These are phyloP conservation scores for Fusarium vanettenii DNA, from an alignment of 2,329 filamentous ascomycete species.

Conservation along the genomic window DNA sequence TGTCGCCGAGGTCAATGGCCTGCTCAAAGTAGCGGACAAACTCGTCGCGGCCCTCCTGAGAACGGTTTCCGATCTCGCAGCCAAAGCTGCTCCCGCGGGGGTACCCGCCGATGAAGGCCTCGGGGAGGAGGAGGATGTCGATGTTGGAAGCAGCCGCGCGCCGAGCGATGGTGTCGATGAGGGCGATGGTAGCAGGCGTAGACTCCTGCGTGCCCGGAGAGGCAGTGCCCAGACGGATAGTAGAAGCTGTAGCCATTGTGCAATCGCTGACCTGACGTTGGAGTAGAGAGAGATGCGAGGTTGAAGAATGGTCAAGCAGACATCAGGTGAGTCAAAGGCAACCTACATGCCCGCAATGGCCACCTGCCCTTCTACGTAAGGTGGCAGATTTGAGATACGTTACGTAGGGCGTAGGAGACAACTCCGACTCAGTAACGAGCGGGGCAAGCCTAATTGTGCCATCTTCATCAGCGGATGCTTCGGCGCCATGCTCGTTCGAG, in stretches of 20 bases:
- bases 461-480: conserved; percentile 1
- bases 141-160: conserved; percentile 67
- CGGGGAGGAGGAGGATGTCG: conserved; percentile 86
- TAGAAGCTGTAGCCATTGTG: conserved; percentile 35
- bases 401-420: not conserved
- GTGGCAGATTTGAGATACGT: not conserved
- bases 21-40: conserved; percentile 82
- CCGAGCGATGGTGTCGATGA: conserved; percentile 72
- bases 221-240: conserved; percentile 66
- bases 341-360: not conserved
- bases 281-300: not conserved
- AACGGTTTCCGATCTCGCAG: conserved; percentile 76
- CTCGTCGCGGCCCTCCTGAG: conserved; percentile 79
- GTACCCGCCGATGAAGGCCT: conserved; percentile 93
- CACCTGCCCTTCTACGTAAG: conserved; percentile 3
- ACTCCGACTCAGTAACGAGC: conserved; percentile 21
- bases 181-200: conserved; percentile 70
- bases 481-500: conserved; percentile 4
- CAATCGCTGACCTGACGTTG: not conserved
- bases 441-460: conserved; percentile 8
- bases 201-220: conserved; percentile 65
- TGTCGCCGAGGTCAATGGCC: conserved; percentile 88
- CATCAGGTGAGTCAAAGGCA: not conserved
- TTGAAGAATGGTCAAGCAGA: not conserved
- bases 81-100: conserved; percentile 86